phyloP scores from a whole-genome alignment of 306 rosid species.

The Dryas alaskensis region DNA sequence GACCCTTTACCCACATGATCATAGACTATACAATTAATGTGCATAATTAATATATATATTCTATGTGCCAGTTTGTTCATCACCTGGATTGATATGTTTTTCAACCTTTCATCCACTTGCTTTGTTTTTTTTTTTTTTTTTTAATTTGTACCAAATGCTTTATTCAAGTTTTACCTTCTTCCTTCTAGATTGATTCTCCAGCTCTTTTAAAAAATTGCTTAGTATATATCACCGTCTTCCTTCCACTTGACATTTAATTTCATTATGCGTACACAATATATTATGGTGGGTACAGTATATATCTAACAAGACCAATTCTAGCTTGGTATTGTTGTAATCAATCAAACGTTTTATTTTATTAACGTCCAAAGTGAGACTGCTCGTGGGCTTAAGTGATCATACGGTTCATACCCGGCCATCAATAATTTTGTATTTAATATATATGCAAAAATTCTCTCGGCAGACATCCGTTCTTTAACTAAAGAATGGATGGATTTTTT shows the following conservation, averaged over 20 bases:
- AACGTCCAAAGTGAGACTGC: not conserved
- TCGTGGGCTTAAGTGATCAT: not conserved
- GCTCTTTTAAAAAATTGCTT: not conserved
- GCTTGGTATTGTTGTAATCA: not conserved
- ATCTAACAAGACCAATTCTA: not conserved
- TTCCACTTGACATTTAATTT: conserved; percentile 23
- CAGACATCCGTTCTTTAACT: too few relatives aligned
- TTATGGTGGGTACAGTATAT: not conserved
- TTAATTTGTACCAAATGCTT: not conserved
- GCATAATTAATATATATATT: too few relatives aligned
- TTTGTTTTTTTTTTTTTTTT: not conserved
- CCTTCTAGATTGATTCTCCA: conserved; percentile 3
- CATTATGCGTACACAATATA: not conserved
- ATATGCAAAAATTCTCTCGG: too few relatives aligned
- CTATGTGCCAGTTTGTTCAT: not conserved
- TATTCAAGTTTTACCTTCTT: not conserved
- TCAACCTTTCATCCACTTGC: not conserved
- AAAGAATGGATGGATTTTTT: too few relatives aligned
- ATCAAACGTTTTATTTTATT: not conserved
- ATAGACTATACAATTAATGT: too few relatives aligned
- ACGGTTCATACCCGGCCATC: not conserved
- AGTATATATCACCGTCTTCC: conserved; percentile 1
- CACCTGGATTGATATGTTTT: not conserved
- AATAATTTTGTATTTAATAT: not conserved
- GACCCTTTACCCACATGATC: too few relatives aligned